phyloP scores from a whole-genome alignment of 495 filamentous ascomycete species.

The Hyaloscypha finlandica region DNA sequence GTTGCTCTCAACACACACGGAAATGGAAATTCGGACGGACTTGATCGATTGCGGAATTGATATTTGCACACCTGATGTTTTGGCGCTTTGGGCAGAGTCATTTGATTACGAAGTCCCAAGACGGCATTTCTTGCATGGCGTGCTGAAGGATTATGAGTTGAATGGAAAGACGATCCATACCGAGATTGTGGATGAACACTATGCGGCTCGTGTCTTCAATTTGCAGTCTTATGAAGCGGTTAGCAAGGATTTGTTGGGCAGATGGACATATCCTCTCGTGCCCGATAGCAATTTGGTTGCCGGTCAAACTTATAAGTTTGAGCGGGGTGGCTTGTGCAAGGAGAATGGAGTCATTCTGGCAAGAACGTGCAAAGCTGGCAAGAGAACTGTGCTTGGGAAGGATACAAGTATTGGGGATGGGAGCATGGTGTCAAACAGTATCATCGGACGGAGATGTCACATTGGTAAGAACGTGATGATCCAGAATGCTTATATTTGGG shows the following conservation, averaged over 20 bases:
- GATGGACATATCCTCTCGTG: conserved; percentile 92
- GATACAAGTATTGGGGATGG: conserved; percentile 74
- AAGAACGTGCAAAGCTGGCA: conserved; percentile 64
- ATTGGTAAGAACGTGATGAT: conserved; percentile 84
- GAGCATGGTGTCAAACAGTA: conserved; percentile 66
- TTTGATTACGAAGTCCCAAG: conserved; percentile 94
- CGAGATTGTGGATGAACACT: conserved; percentile 80
- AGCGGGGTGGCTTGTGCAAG: conserved; percentile 66
- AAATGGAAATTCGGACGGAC: conserved; percentile 81
- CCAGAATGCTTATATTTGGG: conserved; percentile 87
- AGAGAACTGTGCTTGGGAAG: conserved; percentile 66
- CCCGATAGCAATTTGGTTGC: conserved; percentile 84
- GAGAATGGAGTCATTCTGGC: conserved; percentile 72
- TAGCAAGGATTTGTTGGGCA: conserved; percentile 80
- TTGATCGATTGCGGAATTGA: conserved; percentile 95
- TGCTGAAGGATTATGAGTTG: conserved; percentile 94
- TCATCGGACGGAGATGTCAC: conserved; percentile 79
- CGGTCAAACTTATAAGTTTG: conserved; percentile 71
- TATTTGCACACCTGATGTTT: conserved; percentile 94
- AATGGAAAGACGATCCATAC: conserved; percentile 95
- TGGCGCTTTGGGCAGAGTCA: conserved; percentile 94
- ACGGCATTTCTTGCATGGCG: conserved; percentile 84
- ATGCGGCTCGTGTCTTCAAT: conserved; percentile 79
- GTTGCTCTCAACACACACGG: conserved; percentile 59
- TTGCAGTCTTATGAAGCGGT: conserved; percentile 89